phyloP scores from a whole-genome alignment of 1,284 basidiomycete species.

The Sporisorium iseilematis-ciliati region DNA sequence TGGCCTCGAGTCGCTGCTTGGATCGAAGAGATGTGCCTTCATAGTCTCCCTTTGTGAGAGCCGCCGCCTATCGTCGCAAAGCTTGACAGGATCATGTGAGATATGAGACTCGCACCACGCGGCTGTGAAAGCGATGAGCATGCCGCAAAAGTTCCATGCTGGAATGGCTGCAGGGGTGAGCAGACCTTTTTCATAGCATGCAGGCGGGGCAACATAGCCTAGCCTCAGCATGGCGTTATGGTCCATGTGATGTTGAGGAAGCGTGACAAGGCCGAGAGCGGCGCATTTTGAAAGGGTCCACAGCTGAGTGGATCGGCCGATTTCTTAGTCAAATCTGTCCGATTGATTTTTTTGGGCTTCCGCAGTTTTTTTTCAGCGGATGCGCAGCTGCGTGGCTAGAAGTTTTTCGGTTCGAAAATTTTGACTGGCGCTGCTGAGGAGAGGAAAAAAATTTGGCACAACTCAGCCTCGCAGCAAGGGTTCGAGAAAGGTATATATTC shows the following conservation, averaged over 20 bases:
- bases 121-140: too few species aligned
- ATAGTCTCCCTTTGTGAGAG: too few species aligned
- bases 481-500: constrained; percentile 42
- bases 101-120: too few species aligned
- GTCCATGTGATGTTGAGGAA: background rate
- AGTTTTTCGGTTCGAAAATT: constrained; percentile 12
- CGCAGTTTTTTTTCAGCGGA: constrained; percentile 5
- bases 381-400: background rate
- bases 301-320: background rate
- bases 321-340: background rate
- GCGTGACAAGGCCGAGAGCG: background rate
- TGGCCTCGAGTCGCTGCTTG: too few species aligned
- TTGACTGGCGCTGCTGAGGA: constrained; percentile 2
- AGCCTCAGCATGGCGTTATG: background rate
- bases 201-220: background rate
- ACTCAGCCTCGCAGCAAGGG: background rate
- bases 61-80: too few species aligned
- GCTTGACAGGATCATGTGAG: too few species aligned
- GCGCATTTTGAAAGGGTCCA: background rate
- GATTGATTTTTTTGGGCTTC: background rate
- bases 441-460: constrained; percentile 20
- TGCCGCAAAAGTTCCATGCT: background rate
- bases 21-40: too few species aligned
- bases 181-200: background rate
- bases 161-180: background rate